Base-by-base conservation (phyloP, 306 rosid genomes). In the Fragaria vesca region DNA sequence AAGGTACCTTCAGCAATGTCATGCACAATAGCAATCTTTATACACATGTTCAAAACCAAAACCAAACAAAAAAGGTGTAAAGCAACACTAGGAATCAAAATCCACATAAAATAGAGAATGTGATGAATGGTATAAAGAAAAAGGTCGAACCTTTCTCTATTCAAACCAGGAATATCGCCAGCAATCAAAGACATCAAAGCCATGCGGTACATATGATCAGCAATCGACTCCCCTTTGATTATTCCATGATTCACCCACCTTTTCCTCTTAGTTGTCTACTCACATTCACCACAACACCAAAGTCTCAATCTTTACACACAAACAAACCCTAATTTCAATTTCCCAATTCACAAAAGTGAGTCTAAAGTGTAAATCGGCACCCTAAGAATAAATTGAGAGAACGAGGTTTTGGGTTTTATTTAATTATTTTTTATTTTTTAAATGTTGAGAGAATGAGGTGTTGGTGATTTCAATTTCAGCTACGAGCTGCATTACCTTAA, bases 181-280 rank as follows among this genome's bases (percentile, higher is more conserved):
- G 91, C 90, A 87, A 92, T 88, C 83, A 92, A 87, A 3, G 93
- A 86, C 97, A 94, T 94, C 79, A 94, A 70, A 83, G 95, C 90
- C 98, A 94, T 92, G 69, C 93, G 97, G 77, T 90, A 92, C 98
- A 94, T 92, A 81, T 92, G 97, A 68, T 94, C 97, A 78, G 98
- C 93, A 79, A 94, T 88, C 1, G 98, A 94, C 80, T 94, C 98
- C 70, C 97, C 89, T 38, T 42, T 42, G 8, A 80, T 86, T 79
- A 92, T 94, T 75, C 97, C 97, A 73, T 94, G 95, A 86, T 94
- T 94, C 85, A 94, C 85, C 98, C 98, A 92, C 13, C 98, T 97
- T 81, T 89, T 92, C 78, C 97, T 86, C 76, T 92, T 92, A 20
- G 98, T 94, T 58, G 93, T 89, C 97, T 94, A 82, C 89, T 2